phyloP scores from a whole-genome alignment of 2,329 filamentous ascomycete species.

The Fusarium pseudograminearum region DNA sequence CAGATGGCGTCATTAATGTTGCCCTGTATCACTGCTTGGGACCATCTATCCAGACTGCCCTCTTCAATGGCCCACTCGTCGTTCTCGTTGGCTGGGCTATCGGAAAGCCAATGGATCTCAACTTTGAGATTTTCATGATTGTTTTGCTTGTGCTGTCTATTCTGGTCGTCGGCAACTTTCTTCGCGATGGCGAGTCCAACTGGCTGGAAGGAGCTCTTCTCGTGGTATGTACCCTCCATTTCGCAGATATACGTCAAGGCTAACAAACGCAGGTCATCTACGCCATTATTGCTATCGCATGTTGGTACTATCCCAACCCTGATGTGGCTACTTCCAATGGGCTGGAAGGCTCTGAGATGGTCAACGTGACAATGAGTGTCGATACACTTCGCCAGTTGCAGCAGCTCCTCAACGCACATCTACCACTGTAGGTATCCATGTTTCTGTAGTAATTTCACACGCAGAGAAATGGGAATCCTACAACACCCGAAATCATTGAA shows the following conservation, averaged over 20 bases:
- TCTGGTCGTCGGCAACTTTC: constrained; percentile 79
- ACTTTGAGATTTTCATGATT: constrained; percentile 83
- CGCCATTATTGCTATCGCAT: constrained; percentile 59
- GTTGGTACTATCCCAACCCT: constrained; percentile 60
- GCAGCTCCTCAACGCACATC: constrained; percentile 38
- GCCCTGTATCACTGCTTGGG: constrained; percentile 79
- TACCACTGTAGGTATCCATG: constrained; percentile 14
- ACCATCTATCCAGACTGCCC: constrained; percentile 79
- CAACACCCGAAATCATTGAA: too few relatives aligned
- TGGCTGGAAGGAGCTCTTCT: constrained; percentile 80
- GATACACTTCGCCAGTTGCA: constrained; percentile 48
- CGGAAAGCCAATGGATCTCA: constrained; percentile 72
- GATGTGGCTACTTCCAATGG: constrained; percentile 53
- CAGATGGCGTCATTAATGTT: constrained; percentile 74
- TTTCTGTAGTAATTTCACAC: background rate
- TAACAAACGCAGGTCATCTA: constrained; percentile 53
- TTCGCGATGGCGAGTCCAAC: constrained; percentile 80
- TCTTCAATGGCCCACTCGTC: constrained; percentile 79
- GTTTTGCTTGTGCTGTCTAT: constrained; percentile 79
- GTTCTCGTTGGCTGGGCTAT: constrained; percentile 79
- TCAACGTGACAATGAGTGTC: constrained; percentile 50
- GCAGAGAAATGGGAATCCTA: background rate
- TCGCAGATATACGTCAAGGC: accelerated
- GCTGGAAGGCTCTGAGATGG: constrained; percentile 37
- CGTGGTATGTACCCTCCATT: too few relatives aligned